Base-by-base conservation (phyloP, 768 basidiomycete genomes). In the Panus rudis region DNA sequence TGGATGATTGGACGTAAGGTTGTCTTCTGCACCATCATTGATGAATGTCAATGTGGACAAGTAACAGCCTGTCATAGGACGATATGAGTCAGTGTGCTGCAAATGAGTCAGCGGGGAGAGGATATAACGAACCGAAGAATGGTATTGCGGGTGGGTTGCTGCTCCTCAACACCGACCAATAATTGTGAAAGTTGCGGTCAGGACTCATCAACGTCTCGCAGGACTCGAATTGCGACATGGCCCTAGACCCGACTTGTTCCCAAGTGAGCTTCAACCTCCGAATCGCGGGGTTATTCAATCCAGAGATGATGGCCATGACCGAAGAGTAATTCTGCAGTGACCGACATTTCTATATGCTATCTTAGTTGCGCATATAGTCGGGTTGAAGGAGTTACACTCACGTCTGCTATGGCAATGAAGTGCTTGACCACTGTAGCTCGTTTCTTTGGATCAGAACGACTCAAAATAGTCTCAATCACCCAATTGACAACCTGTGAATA, bases 271-370 rank as follows among this genome's bases (percentile, higher is more conserved):
- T 93, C 46, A 98, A 70, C 7, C 94, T 81, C 33, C 86, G 81
- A 48, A 98, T 92, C 11, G 92, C 91, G 16, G 94, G 87, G 1
- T 90, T 90, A 53, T 94, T 93, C 41, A 97, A 71, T 6, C 92
- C 94, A 12, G 94, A 94, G 27, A 92, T 82, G 43, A 98, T 87
- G 25, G 92, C 92, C 46, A 92, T 89, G 83, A 98, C 90, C n/a
- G 83, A 88, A 16, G 92, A 93, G 65, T 91, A 97, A 64, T 98
- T 98, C 61, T 93, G 88, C 51, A 97, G 66, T 14, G 65, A 63
- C 35, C 90, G 86, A 61, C 93, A 94, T 23, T 89, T 87, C 93
- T 97, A 50, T 35, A 16, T 10, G 28, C 28, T 30, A 16, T 30
- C 10, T 10, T 30, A 10, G 16, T 10, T 16, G 28, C n/a, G 17